These are phyloP conservation scores for Mentha longifolia DNA, from an alignment of 257 asterid species.

Conservation along the genomic window DNA sequence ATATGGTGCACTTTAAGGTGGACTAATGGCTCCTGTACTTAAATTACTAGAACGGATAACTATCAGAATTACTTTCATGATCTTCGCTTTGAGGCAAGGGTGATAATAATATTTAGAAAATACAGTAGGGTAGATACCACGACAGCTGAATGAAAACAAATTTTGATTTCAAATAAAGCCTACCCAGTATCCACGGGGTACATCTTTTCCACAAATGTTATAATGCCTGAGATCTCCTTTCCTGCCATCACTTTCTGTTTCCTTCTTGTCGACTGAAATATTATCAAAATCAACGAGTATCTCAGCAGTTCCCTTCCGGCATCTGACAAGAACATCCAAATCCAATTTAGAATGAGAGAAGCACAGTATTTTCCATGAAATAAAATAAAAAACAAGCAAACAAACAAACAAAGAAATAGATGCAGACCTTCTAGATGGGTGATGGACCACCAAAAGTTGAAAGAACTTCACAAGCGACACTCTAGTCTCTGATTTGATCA, in stretches of 20 bases:
- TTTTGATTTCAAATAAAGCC: constrained; percentile 29
- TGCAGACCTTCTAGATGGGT: constrained; percentile 87
- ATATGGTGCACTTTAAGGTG: not conserved
- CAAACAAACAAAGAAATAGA: constrained; percentile 2
- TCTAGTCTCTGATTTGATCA: constrained; percentile 77
- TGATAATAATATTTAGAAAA: constrained; percentile 5
- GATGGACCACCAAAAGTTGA: constrained; percentile 93
- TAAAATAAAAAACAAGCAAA: too few species aligned
- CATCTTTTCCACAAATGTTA: constrained; percentile 86
- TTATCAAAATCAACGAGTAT: constrained; percentile 84
- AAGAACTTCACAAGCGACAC: constrained; percentile 73
- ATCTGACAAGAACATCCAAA: constrained; percentile 50
- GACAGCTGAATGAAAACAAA: constrained; percentile 1
- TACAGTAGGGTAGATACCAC: constrained; percentile 1
- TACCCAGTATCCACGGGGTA: constrained; percentile 99
- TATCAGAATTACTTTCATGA: constrained; percentile 1
- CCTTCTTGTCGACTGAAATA: constrained; percentile 43
- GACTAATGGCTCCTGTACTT: not conserved
- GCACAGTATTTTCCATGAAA: not conserved
- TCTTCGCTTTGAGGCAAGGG: not conserved
- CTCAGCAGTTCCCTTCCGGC: constrained; percentile 96
- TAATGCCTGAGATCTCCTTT: constrained; percentile 49
- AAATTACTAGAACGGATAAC: not conserved
- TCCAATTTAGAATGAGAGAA: constrained; percentile 28
- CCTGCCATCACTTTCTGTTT: constrained; percentile 44